phyloP scores from a whole-genome alignment of 768 basidiomycete genomes.

The Pisolithus orientalis region DNA sequence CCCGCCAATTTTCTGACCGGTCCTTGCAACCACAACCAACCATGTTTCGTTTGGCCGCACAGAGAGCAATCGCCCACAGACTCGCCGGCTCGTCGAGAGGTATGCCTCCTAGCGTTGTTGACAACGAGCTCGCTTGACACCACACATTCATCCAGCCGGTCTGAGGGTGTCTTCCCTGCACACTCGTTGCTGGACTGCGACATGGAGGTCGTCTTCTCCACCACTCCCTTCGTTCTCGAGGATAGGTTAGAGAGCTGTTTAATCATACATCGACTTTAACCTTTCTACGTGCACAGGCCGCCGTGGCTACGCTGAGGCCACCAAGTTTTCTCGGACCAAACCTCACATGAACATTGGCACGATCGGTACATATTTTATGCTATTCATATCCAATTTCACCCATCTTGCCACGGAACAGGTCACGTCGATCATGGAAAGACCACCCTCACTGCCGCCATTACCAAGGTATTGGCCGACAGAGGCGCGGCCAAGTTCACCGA shows the following conservation, averaged over 20 bases:
- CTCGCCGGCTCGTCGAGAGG: conserved; percentile 10
- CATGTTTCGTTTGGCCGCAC: conserved; percentile 29
- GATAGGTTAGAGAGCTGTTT: conserved; percentile 25
- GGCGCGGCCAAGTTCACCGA: conserved; percentile 85
- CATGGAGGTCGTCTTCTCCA: conserved; percentile 5
- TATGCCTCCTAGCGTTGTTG: not conserved
- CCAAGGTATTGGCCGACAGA: conserved; percentile 77
- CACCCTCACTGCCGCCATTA: conserved; percentile 92
- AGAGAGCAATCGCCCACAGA: conserved; percentile 11
- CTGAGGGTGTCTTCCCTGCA: conserved; percentile 6
- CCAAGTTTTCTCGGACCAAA: conserved; percentile 65
- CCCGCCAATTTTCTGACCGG: conserved; percentile 8
- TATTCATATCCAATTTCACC: conserved; percentile 4
- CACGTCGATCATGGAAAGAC: conserved; percentile 99
- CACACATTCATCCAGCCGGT: not conserved
- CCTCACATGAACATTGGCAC: conserved; percentile 96
- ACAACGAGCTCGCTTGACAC: not conserved
- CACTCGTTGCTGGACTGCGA: conserved; percentile 11
- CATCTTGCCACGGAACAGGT: conserved; percentile 34
- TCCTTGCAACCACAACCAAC: conserved; percentile 2
- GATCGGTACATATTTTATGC: conserved; percentile 47
- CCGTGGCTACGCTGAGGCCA: conserved; percentile 70
- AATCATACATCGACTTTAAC: conserved; percentile 7
- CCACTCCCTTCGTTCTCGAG: conserved; percentile 3
- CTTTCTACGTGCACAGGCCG: conserved; percentile 3